phyloP scores from a whole-genome alignment of 805 yeast species.

The Metschnikowia orientalis region DNA sequence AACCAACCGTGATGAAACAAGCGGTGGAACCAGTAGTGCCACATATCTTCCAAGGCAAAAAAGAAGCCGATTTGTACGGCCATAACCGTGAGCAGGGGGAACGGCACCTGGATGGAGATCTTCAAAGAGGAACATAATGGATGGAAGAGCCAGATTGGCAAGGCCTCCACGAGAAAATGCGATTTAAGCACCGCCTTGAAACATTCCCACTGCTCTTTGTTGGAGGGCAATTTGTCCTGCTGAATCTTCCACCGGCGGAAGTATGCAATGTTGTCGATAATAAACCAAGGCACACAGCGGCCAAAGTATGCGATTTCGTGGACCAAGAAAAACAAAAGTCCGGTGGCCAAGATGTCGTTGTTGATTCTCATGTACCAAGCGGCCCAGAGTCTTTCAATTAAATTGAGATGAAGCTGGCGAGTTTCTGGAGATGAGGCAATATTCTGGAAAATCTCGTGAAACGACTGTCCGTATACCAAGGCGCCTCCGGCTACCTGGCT shows the following conservation, averaged over 20 bases:
- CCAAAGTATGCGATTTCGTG: slow-evolving; percentile 92
- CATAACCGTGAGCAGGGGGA: slow-evolving; percentile 64
- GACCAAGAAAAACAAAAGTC: slow-evolving; percentile 70
- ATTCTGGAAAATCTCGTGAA: too few relatives aligned
- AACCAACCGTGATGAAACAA: slow-evolving; percentile 82
- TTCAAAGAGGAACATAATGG: slow-evolving; percentile 83
- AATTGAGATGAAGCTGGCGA: slow-evolving; percentile 25
- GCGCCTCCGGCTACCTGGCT: too few relatives aligned
- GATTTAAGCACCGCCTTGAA: slow-evolving; percentile 76
- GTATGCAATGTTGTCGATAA: slow-evolving; percentile 79
- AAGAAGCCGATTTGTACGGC: slow-evolving; percentile 65
- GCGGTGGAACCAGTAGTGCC: slow-evolving; percentile 98
- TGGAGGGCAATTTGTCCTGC: slow-evolving; percentile 74
- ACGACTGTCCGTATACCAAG: too few relatives aligned
- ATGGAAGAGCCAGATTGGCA: slow-evolving; percentile 97
- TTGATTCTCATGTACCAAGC: slow-evolving; percentile 78
- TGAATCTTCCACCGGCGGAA: slow-evolving; percentile 88
- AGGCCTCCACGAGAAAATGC: slow-evolving; percentile 88
- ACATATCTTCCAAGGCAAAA: slow-evolving; percentile 84
- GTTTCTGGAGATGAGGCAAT: too few relatives aligned
- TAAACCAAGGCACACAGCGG: slow-evolving; percentile 87
- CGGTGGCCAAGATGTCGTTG: slow-evolving; percentile 91
- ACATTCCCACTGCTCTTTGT: slow-evolving; percentile 90
- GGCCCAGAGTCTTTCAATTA: slow-evolving; percentile 77
- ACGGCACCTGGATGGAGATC: slow-evolving; percentile 75